Conservation (phyloP, 2,329 filamentous ascomycete species). For the Hypoxylon sp. region DNA sequence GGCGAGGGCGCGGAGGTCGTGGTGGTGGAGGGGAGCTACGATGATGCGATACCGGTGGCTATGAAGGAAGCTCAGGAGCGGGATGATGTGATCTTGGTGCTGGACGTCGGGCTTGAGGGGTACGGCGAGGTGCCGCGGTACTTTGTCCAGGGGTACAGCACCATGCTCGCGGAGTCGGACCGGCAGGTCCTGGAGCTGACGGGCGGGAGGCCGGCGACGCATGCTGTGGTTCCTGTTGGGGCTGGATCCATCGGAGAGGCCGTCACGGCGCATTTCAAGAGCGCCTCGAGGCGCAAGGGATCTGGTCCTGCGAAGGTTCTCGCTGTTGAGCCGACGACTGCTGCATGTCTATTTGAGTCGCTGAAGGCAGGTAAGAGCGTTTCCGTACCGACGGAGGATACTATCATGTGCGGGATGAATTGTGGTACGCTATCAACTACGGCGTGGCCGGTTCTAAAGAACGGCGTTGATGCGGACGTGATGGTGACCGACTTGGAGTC, state of each 20-base stretch:
- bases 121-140: constrained; percentile 76
- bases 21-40: constrained; percentile 71
- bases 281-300: constrained; percentile 1
- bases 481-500: constrained; percentile 72
- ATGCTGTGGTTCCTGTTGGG: constrained; percentile 75
- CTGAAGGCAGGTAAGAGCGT: constrained; percentile 62
- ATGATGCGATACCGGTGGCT: constrained; percentile 68
- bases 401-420: constrained; percentile 81
- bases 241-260: constrained; percentile 80
- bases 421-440: constrained; percentile 76
- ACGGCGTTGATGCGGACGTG: constrained; percentile 70
- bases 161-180: constrained; percentile 77
- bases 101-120: constrained; percentile 76
- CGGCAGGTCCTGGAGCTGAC: constrained; percentile 64
- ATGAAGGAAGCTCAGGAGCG: constrained; percentile 56
- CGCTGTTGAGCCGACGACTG: constrained; percentile 77
- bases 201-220: constrained; percentile 55
- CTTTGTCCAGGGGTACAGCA: constrained; percentile 83
- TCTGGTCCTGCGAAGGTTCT: constrained; percentile 60
- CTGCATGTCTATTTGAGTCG: constrained; percentile 68
- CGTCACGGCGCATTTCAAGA: constrained; percentile 74
- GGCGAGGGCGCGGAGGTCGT: constrained; percentile 73
- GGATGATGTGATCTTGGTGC: constrained; percentile 67
- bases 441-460: constrained; percentile 71
- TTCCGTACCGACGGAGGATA: constrained; percentile 67